Evolutionary conservation across 257 asterid species (phyloP).

Genomic region (Leonotis leonurus): DNA sequence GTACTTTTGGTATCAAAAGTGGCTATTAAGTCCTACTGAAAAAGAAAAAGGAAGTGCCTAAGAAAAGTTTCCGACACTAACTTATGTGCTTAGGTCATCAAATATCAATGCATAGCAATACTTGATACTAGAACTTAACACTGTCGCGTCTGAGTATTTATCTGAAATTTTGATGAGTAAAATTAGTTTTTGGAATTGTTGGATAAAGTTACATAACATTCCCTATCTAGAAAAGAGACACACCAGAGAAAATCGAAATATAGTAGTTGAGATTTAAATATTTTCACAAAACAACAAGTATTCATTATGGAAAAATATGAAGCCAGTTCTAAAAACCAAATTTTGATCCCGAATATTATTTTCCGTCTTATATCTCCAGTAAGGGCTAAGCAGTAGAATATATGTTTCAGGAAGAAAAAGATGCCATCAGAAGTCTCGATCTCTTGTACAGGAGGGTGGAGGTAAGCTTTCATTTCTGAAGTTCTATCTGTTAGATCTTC

Average conservation of each 20-base stretch:
- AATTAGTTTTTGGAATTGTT: background rate
- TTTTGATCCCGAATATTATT: background rate
- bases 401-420: slow-evolving; percentile 76
- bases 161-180: background rate
- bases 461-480: slow-evolving; percentile 35
- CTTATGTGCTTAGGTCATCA: background rate
- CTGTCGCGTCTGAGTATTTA: background rate
- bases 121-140: background rate
- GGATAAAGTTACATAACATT: background rate
- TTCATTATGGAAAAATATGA: background rate
- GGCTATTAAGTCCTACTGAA: background rate
- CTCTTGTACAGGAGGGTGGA: slow-evolving; percentile 94
- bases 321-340: background rate
- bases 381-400: background rate
- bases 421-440: slow-evolving; percentile 90
- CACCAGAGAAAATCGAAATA: background rate
- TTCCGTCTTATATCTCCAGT: background rate
- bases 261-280: background rate
- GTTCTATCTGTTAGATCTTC: background rate
- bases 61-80: background rate
- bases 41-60: background rate
- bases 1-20: background rate
- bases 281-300: background rate
- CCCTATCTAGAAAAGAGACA: background rate
- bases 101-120: background rate